Evolutionary conservation across 768 basidiomycete genomes (phyloP), one percentile per base, ranked within the genome.

Genomic region (Dioszegia hungarica): DNA sequence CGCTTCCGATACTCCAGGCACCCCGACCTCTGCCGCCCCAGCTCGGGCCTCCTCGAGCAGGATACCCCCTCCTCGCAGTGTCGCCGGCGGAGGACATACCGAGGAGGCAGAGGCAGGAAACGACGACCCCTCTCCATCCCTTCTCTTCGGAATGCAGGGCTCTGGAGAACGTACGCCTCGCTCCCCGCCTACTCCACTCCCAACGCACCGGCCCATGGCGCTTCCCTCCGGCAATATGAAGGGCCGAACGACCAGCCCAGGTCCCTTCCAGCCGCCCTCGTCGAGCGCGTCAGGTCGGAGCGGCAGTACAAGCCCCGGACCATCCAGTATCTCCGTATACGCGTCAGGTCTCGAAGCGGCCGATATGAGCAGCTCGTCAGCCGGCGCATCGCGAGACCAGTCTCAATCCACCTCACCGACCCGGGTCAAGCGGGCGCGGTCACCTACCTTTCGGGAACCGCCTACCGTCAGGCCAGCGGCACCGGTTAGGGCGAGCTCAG

Each of bases 311-410:
- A 52, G 45, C 19, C 69, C 69, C 28, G 66, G 66, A 49, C 69
- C 69, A 27, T 71, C 69, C 9, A 65, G 59, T 24, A 60, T 69
- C 14, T 63, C 67, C 0, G 24, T 61, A 2, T 67, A 71, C 45
- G 66, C 69, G 19, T 71, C 69, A 8, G 69, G 69, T 8, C 20
- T 68, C 5, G 66, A 70, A 25, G 51, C 27, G 4, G 60, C 59
- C 3, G 49, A 27, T n/a, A 33, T 57, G 5, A 60, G 22, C 3
- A 40, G 51, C 28, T 57, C 65, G 8, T 44, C 34, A 29, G 37
- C 43, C 36, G 22, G 37, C 6, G 34, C 52, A 20, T 60, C 64
- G 1, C 34, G 65, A 40, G 60, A 64, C 27, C 39, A 63, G 11
- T 61, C 59, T 0, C 58, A 57, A 5, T 68, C 70, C 12, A 61